Evolutionary conservation across 176 grass and related monocot genomes (phyloP).

Genomic region (Phragmites australis): DNA sequence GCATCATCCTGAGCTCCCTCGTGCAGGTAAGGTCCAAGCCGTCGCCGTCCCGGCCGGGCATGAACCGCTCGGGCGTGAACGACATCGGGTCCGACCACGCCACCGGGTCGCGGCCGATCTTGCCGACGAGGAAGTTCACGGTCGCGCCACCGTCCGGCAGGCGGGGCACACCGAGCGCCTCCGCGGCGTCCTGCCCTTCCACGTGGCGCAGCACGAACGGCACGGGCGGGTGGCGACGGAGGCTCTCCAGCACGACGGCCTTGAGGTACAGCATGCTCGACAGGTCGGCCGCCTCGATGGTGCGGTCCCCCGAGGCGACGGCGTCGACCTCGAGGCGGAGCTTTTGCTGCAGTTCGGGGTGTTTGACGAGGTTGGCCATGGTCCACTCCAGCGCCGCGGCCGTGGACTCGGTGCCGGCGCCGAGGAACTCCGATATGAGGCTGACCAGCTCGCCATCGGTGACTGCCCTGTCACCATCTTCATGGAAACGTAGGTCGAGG

Average conservation of each 20-base stretch:
- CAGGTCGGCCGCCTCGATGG: neutral
- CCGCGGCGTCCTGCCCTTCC: too few relatives aligned
- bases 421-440: too few relatives aligned
- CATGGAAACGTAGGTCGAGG: too few relatives aligned
- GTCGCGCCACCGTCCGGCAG: neutral
- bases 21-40: neutral
- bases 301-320: neutral
- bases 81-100: neutral
- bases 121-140: neutral
- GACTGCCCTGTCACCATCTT: too few relatives aligned
- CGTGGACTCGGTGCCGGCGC: too few relatives aligned
- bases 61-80: constrained; percentile 13
- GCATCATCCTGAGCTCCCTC: constrained; percentile 25
- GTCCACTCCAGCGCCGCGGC: too few relatives aligned
- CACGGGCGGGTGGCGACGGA: constrained; percentile 19
- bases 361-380: constrained; percentile 27
- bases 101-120: neutral
- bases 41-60: constrained; percentile 19
- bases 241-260: constrained; percentile 31
- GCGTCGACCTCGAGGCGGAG: neutral
- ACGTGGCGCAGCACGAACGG: too few relatives aligned
- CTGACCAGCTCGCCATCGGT: too few relatives aligned
- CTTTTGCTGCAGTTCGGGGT: neutral
- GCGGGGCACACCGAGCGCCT: neutral
- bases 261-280: constrained; percentile 22